Conservation (phyloP, 768 basidiomycete species). For the Tricholoma sp. region DNA sequence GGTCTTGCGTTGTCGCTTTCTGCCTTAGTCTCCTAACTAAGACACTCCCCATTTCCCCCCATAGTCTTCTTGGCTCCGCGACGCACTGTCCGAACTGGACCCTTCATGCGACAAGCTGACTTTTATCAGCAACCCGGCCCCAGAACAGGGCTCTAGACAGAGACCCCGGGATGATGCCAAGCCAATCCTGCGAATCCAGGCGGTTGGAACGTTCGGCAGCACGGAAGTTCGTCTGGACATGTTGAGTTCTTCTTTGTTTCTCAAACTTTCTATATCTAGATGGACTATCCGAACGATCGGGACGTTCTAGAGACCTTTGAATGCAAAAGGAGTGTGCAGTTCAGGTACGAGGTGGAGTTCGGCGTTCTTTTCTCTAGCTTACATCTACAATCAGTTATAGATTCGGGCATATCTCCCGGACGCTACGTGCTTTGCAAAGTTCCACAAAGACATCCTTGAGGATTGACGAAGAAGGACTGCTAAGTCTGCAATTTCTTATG, state of each 20-base stretch:
- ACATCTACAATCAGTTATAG: constrained; percentile 58
- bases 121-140: constrained; percentile 70
- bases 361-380: neutral
- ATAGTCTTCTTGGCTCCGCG: constrained; percentile 87
- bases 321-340: constrained; percentile 59
- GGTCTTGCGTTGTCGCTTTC: constrained; percentile 30
- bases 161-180: constrained; percentile 26
- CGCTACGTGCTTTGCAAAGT: constrained; percentile 70
- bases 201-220: constrained; percentile 76
- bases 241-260: neutral
- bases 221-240: constrained; percentile 57
- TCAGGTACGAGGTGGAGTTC: constrained; percentile 47
- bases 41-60: neutral
- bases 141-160: constrained; percentile 16
- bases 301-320: constrained; percentile 92
- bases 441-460: constrained; percentile 87
- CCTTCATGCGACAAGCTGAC: constrained; percentile 83
- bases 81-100: constrained; percentile 88
- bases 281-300: constrained; percentile 93
- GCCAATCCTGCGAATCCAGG: constrained; percentile 77
- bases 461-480: constrained; percentile 75
- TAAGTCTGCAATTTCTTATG: constrained; percentile 91
- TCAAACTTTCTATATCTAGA: constrained; percentile 36
- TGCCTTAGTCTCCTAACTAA: neutral
- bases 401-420: constrained; percentile 68